Evolutionary conservation across 495 filamentous ascomycete species (phyloP).

Genomic region (Copromyces sp.): DNA sequence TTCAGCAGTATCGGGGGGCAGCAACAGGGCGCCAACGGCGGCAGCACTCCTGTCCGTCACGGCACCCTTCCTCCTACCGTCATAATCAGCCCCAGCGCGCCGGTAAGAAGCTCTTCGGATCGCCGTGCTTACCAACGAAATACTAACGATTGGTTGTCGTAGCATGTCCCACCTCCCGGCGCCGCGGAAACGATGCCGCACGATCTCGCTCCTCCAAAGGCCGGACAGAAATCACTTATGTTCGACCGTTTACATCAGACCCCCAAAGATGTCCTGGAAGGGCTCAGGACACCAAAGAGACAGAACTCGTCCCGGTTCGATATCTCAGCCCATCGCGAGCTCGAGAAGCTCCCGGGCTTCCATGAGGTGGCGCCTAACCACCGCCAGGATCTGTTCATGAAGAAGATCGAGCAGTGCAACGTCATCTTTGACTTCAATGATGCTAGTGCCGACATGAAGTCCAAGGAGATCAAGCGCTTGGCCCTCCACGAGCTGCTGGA

Average conservation of each 20-base stretch:
- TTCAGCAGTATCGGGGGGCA: constrained; percentile 29
- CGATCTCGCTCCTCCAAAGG: constrained; percentile 87
- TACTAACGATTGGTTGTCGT: constrained; percentile 14
- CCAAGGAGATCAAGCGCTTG: constrained; percentile 98
- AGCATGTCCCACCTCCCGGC: constrained; percentile 92
- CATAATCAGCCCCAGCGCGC: constrained; percentile 88
- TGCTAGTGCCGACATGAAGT: constrained; percentile 96
- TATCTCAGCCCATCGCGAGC: constrained; percentile 89
- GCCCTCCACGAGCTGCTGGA: constrained; percentile 94
- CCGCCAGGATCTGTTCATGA: constrained; percentile 97
- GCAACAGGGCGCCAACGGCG: constrained; percentile 44
- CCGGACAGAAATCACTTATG: constrained; percentile 73
- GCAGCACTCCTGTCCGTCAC: constrained; percentile 58
- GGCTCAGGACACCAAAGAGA: constrained; percentile 85
- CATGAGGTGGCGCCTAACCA: constrained; percentile 94
- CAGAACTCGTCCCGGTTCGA: constrained; percentile 97
- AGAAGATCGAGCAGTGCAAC: constrained; percentile 99
- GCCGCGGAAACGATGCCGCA: constrained; percentile 96
- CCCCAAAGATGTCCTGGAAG: constrained; percentile 91
- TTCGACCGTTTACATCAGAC: constrained; percentile 88
- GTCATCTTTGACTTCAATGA: constrained; percentile 99
- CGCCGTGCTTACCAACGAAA: constrained; percentile 1
- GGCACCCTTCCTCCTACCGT: constrained; percentile 76
- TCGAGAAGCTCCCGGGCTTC: constrained; percentile 97
- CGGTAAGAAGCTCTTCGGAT: constrained; percentile 50